These are phyloP conservation scores for Trichoderma gamsii DNA, from an alignment of 495 filamentous ascomycete genomes.

Conservation along the genomic window DNA sequence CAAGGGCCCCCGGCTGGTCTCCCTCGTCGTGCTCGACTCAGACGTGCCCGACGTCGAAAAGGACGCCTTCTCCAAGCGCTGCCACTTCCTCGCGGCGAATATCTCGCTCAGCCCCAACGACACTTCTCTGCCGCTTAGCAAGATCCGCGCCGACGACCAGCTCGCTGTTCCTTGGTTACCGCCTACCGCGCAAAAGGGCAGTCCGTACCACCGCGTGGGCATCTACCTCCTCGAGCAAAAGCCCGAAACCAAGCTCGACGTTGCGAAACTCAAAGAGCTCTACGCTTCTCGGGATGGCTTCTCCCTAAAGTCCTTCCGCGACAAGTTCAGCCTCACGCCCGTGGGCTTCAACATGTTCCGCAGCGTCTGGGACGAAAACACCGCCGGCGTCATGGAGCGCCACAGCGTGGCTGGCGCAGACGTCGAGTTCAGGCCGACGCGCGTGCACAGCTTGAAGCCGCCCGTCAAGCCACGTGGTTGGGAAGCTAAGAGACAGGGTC, in stretches of 20 bases:
- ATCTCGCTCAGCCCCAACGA: conserved; percentile 47
- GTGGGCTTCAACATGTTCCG: conserved; percentile 86
- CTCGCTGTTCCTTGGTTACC: conserved; percentile 76
- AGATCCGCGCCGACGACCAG: conserved; percentile 44
- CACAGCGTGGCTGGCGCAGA: conserved; percentile 69
- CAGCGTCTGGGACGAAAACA: conserved; percentile 81
- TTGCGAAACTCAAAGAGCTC: conserved; percentile 49
- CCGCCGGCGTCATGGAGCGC: conserved; percentile 74
- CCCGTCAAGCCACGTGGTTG: conserved; percentile 47
- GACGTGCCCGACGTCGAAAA: conserved; percentile 77
- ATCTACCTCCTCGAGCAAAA: conserved; percentile 80
- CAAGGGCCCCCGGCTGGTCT: conserved; percentile 70
- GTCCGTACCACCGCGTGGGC: conserved; percentile 81
- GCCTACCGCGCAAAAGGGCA: conserved; percentile 80
- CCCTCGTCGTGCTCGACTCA: conserved; percentile 77
- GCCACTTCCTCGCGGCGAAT: conserved; percentile 76
- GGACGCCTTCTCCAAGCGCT: conserved; percentile 72
- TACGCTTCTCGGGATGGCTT: conserved; percentile 56
- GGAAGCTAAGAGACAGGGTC: conserved; percentile 50
- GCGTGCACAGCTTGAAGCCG: conserved; percentile 44
- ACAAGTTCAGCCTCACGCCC: conserved; percentile 59
- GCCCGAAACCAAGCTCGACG: conserved; percentile 53
- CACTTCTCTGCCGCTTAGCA: conserved; percentile 42
- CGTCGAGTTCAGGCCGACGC: conserved; percentile 76
- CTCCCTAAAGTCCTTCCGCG: conserved; percentile 62